Conservation (phyloP, 2,329 filamentous ascomycete genomes). For the Hortaea werneckii region DNA sequence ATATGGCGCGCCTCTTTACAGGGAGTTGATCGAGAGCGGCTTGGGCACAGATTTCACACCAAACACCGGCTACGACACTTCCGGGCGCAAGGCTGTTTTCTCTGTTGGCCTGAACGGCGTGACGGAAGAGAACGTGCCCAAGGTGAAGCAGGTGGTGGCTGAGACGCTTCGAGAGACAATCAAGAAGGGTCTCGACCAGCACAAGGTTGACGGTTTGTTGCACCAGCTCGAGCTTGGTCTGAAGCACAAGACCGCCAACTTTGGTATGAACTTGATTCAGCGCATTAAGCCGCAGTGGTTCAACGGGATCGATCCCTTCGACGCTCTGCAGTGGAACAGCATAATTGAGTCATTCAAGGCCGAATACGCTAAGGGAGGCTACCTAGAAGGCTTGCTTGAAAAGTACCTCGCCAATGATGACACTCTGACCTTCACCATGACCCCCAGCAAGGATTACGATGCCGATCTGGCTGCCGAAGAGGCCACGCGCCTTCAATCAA, state of each 20-base stretch:
- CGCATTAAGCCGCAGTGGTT: conserved; percentile 90
- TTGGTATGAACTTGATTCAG: conserved; percentile 84
- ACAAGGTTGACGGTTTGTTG: conserved; percentile 86
- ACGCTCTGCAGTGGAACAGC: conserved; percentile 84
- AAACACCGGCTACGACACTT: conserved; percentile 81
- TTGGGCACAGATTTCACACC: conserved; percentile 90
- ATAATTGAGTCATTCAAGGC: conserved; percentile 74
- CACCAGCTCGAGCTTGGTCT: conserved; percentile 88
- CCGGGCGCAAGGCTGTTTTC: conserved; percentile 68
- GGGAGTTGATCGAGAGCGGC: conserved; percentile 76
- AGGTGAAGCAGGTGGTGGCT: conserved; percentile 64
- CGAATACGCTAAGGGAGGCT: conserved; percentile 62
- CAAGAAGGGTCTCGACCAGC: conserved; percentile 70
- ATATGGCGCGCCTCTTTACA: conserved; percentile 89
- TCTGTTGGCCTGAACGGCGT: conserved; percentile 90
- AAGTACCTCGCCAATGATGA: conserved; percentile 86
- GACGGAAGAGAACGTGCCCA: conserved; percentile 64
- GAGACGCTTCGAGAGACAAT: conserved; percentile 61
- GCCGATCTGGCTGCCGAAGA: conserved; percentile 70
- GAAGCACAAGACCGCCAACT: conserved; percentile 94
- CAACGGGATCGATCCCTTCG: conserved; percentile 85
- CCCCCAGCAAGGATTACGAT: conserved; percentile 65
- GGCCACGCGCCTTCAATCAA: conserved; percentile 58
- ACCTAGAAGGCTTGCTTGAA: conserved; percentile 74
- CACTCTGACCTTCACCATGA: conserved; percentile 88